Evolutionary conservation across 192 early-diverging fungal species (phyloP), one percentile per base, ranked within the genome.

Genomic region (Mortierella alpina): DNA sequence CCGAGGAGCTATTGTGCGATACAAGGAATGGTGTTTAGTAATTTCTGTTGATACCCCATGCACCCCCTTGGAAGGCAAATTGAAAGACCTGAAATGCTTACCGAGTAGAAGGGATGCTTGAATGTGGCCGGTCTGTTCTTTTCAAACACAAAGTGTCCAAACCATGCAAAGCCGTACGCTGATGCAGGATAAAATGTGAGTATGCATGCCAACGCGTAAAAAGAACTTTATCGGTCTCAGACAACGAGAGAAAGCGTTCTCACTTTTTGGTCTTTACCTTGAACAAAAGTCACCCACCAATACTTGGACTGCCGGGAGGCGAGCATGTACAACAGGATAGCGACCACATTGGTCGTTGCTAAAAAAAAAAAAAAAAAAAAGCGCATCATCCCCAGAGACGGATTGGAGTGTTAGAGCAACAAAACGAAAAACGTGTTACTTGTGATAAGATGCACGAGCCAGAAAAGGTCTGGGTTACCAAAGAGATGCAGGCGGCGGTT

Each of bases 91-190:
- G 44, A 7, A 17, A 41, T 9, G 22, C 14, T 12, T 78, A 78
- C 75, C 3, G 88, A 89, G 72, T 85, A 93, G 41, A 93, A 39
- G 2, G 92, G 92, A 66, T 91, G 91, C 68, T 75, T 87, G 80
- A 93, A 93, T 1, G 92, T 93, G 2, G 92, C 92, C 57, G 92
- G 92, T 58, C 87, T 88, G 84, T 84, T 85, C 76, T 84, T 83
- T 65, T 89, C 89, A 76, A 89, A 92, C 7, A 91, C 20, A 63
- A 91, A 92, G 42, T 92, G 89, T 6, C 90, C 90, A 61, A 91
- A 49, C 92, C 92, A 93, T 10, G 92, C 92, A 46, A 86, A 88
- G 11, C 66, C 85, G 58, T 93, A 93, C 9, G 85, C 88, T 77
- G 31, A 82, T 23, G 14, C 59, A 42, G 12, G 57, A 72, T 12